Evolutionary conservation across 208 protist genomes (phyloP).

Genomic region (Phytomonas serpens): DNA sequence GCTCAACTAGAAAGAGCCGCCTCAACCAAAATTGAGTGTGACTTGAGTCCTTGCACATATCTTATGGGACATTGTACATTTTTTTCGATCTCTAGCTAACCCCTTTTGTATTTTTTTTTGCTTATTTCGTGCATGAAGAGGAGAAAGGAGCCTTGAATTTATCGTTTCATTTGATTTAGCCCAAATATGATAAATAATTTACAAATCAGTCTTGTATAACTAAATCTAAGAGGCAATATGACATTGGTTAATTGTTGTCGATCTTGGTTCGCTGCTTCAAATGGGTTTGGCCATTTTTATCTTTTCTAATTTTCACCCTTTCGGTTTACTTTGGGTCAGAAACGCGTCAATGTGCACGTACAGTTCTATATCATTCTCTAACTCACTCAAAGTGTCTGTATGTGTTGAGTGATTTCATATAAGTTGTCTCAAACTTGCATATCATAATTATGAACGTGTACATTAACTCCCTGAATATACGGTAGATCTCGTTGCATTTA

Average conservation of each 20-base stretch:
- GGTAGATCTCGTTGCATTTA: neutral
- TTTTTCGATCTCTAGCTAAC: neutral
- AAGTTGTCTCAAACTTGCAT: neutral
- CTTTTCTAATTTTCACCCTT: neutral
- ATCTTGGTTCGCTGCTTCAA: neutral
- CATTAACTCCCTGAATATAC: neutral
- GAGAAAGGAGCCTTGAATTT: constrained; percentile 9
- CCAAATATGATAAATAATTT: neutral
- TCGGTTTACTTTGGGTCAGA: constrained; percentile 1
- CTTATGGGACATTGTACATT: neutral
- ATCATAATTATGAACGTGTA: neutral
- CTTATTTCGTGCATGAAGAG: neutral
- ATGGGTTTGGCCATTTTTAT: neutral
- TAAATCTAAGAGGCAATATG: neutral
- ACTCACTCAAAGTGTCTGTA: neutral
- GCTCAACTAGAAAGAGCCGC: neutral
- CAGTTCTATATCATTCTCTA: neutral
- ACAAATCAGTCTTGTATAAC: neutral
- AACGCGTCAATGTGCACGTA: neutral
- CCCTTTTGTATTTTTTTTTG: constrained; percentile 2
- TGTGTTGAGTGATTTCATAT: neutral
- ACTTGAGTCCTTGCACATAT: neutral
- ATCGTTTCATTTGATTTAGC: neutral
- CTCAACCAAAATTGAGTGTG: neutral
- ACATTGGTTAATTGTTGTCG: neutral